phyloP scores from a whole-genome alignment of 108 stramenopile species.

The Cyclotella baltica region DNA sequence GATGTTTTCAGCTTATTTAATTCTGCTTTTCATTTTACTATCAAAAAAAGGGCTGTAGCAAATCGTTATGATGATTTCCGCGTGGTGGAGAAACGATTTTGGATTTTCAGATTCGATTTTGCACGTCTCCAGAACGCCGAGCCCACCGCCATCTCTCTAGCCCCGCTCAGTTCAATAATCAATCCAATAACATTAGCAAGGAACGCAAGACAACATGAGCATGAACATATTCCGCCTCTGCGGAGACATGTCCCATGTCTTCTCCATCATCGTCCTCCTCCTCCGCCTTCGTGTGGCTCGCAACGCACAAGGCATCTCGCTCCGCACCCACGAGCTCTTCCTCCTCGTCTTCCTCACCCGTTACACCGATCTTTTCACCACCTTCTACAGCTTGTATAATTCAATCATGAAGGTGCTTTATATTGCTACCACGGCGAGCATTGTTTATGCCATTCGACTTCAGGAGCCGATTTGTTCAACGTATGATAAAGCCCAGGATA shows the following conservation, averaged over 20 bases:
- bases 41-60: no score
- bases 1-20: no score
- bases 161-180: neutral
- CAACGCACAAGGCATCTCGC: slow-evolving; percentile 96
- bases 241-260: slow-evolving; percentile 99
- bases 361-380: slow-evolving; percentile 92
- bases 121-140: no score
- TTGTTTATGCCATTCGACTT: slow-evolving; percentile 93
- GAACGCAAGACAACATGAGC: slow-evolving; percentile 33
- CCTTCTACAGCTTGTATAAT: slow-evolving; percentile 95
- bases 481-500: slow-evolving; percentile 97
- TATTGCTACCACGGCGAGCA: slow-evolving; percentile 91
- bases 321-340: slow-evolving; percentile 99
- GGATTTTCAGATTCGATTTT: no score
- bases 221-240: slow-evolving; percentile 94
- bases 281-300: slow-evolving; percentile 95
- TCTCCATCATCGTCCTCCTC: slow-evolving; percentile 96
- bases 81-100: no score
- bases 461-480: slow-evolving; percentile 93
- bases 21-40: no score
- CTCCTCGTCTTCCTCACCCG: slow-evolving; percentile 95
- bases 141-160: neutral
- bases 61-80: no score
- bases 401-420: slow-evolving; percentile 96
- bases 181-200: neutral